These are phyloP conservation scores for Articulospora tetracladia DNA, from an alignment of 495 filamentous ascomycete species.

Conservation along the genomic window DNA sequence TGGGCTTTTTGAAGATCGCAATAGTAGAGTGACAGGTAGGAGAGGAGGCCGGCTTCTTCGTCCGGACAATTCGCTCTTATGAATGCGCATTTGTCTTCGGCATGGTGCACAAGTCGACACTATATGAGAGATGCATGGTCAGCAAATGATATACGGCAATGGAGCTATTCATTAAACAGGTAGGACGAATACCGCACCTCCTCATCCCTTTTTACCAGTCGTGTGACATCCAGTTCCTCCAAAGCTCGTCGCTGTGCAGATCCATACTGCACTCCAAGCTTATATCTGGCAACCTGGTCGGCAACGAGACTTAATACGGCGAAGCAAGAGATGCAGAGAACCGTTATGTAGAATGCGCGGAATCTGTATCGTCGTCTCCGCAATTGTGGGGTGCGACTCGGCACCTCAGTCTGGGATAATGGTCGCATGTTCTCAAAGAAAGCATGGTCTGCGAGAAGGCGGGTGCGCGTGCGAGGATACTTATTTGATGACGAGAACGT, in stretches of 20 bases:
- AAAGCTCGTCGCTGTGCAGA: slow-evolving; percentile 18
- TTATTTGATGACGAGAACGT: neutral
- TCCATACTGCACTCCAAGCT: slow-evolving; percentile 17
- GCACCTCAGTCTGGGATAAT: slow-evolving; percentile 17
- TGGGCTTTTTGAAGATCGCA: slow-evolving; percentile 69
- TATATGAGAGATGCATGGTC: slow-evolving; percentile 29
- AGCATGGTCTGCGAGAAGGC: slow-evolving; percentile 21
- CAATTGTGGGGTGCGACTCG: slow-evolving; percentile 11
- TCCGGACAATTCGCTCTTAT: slow-evolving; percentile 77
- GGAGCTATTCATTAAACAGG: neutral
- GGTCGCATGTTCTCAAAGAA: slow-evolving; percentile 18
- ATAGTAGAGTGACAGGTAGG: slow-evolving; percentile 91
- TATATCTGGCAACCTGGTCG: slow-evolving; percentile 18
- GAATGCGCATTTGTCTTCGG: slow-evolving; percentile 72
- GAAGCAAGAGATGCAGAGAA: slow-evolving; percentile 30
- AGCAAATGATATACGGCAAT: neutral
- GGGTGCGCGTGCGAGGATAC: neutral
- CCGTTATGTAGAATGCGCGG: slow-evolving; percentile 33
- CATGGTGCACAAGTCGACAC: slow-evolving; percentile 78
- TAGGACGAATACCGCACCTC: slow-evolving; percentile 22
- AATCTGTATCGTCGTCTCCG: slow-evolving; percentile 24
- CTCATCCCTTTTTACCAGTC: slow-evolving; percentile 27
- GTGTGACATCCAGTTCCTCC: slow-evolving; percentile 13
- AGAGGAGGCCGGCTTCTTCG: slow-evolving; percentile 84
- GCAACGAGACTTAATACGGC: slow-evolving; percentile 24